Evolutionary conservation across 176 grass and related monocot species (phyloP).

Genomic region (Aegilops umbellulata): DNA sequence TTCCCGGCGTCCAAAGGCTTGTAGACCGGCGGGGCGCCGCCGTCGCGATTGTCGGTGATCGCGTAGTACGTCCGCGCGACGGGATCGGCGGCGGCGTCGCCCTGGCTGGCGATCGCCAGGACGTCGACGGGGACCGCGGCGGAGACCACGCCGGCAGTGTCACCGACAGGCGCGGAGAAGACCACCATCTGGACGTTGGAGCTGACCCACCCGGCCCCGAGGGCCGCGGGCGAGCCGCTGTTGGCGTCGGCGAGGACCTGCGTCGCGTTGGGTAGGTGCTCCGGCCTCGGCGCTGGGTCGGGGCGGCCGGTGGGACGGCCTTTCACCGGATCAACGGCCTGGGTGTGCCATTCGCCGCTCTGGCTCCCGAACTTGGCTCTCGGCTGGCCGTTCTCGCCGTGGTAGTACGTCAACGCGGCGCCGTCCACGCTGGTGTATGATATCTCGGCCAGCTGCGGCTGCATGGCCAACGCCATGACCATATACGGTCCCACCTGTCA

Average conservation of each 20-base stretch:
- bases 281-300: not conserved
- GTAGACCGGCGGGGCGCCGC: not conserved
- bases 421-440: constrained; percentile 36
- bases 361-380: not conserved
- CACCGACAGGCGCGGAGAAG: constrained; percentile 21
- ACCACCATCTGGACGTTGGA: constrained; percentile 13
- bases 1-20: not conserved
- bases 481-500: constrained; percentile 20
- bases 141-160: constrained; percentile 17
- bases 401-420: constrained; percentile 44
- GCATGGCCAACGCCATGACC: constrained; percentile 32
- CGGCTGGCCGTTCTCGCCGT: not conserved
- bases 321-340: constrained; percentile 21
- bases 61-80: constrained; percentile 29
- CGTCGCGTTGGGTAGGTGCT: constrained; percentile 2
- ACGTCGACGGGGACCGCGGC: not conserved
- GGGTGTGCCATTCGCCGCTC: constrained; percentile 9
- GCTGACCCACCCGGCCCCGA: constrained; percentile 10
- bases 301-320: not conserved
- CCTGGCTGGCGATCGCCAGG: not conserved
- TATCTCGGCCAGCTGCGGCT: constrained; percentile 36
- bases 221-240: constrained; percentile 4
- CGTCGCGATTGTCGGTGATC: not conserved
- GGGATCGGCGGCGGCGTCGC: not conserved
- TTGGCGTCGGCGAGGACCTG: not conserved